Evolutionary conservation across 495 filamentous ascomycete species (phyloP), one percentile per base, ranked within the genome.

Genomic region (Aspergillus cristatus): DNA sequence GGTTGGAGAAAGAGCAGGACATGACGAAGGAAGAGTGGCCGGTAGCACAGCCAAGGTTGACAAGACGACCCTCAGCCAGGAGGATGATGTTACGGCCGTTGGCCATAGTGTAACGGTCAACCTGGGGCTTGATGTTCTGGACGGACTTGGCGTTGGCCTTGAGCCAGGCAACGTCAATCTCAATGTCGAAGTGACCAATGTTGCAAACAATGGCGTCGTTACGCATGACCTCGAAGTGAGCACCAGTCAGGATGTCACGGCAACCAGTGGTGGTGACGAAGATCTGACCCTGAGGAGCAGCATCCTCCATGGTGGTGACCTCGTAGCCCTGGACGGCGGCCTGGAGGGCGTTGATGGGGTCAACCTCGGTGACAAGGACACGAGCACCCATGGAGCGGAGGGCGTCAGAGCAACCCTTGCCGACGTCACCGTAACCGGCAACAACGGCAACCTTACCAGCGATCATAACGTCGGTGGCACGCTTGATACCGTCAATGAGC

Each of bases 1-100:
- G 91, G 80, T 98, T 98, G 74, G 90, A 95, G 83, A 98, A 98
- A 45, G 89, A 96, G 84, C 91, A 98, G 48, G 86, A 94, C 91
- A 98, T 96, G 77, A 98, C 91, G 72, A 98, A 98, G 34, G 90
- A 96, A 52, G 89, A 94, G 83, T 98, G 91, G 44, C 91, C 91
- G 42, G 91, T 98, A 57, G 91, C 91, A 70, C 91, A 98, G 64
- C 91, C 91, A 38, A 98, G 75, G 77, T 98, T 98, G 70, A 98
- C 93, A 40, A 98, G 84, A 74, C 91, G 90, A 50, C 91, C 91
- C 70, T 98, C 91, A 47, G 91, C 91, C 41, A 98, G 79, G 45
- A 98, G 88, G 62, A 98, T 93, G 74, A 98, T 87, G 74, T 96
- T 83, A 55, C 84, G 82, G 69, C 93, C 91, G 71, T 64, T 95